phyloP scores from a whole-genome alignment of 179 eudicot species.

The Vitellaria paradoxa region DNA sequence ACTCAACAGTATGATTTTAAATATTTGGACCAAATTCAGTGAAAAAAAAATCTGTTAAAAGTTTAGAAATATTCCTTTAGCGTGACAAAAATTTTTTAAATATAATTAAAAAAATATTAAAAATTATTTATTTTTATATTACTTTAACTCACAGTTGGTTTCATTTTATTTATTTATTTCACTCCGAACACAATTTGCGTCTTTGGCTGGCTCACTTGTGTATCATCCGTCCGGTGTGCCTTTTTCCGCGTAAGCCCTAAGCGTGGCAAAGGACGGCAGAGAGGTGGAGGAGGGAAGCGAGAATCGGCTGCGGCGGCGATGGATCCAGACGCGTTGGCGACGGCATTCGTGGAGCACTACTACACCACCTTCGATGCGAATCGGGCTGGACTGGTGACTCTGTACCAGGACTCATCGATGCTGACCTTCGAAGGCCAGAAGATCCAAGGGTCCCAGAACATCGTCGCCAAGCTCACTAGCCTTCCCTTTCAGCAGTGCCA shows the following conservation, averaged over 20 bases:
- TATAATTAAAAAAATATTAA: no score
- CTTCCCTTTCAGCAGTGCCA: conserved; percentile 60
- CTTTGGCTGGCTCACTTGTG: background rate
- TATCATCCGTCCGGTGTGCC: background rate
- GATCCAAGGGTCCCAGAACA: conserved; percentile 42
- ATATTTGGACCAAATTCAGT: no score
- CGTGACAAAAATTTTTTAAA: no score
- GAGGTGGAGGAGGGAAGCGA: background rate
- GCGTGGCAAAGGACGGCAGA: background rate
- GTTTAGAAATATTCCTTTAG: no score
- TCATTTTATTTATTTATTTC: no score
- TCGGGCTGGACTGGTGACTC: conserved; percentile 30
- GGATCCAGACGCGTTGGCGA: conserved; percentile 51
- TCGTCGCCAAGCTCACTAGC: conserved; percentile 44
- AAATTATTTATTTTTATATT: no score
- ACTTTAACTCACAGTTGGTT: no score
- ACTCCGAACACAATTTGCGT: no score
- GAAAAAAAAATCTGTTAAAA: no score
- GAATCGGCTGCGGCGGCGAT: conserved; percentile 7
- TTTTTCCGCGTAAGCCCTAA: background rate
- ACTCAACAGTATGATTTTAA: no score
- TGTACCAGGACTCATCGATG: conserved; percentile 56
- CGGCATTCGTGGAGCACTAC: conserved; percentile 63
- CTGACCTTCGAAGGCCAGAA: conserved; percentile 60
- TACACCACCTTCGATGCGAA: conserved; percentile 55